A percentile compares a stretch with the other conserved stretches of the same genome.
Evolutionary conservation across 768 basidiomycete species (phyloP).

Genomic region (Sutorius australiensis): DNA sequence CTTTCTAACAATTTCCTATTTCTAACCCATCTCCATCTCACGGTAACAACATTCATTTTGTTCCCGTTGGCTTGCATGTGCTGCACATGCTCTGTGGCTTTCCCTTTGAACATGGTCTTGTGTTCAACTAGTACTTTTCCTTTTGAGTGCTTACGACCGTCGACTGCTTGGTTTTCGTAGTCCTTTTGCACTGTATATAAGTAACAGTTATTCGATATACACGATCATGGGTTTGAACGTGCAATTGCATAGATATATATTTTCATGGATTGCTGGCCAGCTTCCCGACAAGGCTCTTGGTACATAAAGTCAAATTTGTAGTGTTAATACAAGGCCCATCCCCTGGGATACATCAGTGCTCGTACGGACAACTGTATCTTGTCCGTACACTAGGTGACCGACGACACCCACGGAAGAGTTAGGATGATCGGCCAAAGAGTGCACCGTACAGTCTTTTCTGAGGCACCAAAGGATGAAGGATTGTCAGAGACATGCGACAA

Average conservation of each 20-base stretch:
- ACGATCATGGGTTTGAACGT: background rate
- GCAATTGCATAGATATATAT: background rate
- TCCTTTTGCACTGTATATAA: background rate
- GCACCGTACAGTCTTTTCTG: conserved; percentile 46
- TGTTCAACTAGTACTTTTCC: background rate
- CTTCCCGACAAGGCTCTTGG: too few relatives aligned
- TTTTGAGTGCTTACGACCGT: background rate
- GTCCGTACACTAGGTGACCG: conserved; percentile 68
- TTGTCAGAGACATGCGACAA: conserved; percentile 37
- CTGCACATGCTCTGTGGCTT: background rate
- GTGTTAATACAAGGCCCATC: too few relatives aligned
- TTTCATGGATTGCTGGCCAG: too few relatives aligned
- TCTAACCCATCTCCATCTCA: background rate
- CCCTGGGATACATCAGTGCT: too few relatives aligned
- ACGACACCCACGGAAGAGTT: conserved; percentile 39
- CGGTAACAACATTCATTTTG: background rate
- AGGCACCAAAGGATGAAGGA: conserved; percentile 55
- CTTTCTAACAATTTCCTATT: background rate
- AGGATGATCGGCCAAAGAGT: conserved; percentile 61
- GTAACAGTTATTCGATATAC: background rate
- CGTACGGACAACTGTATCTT: background rate
- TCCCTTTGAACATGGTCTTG: background rate
- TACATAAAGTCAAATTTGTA: too few relatives aligned
- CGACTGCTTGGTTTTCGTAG: background rate
- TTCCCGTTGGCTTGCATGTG: background rate